Evolutionary conservation across 768 basidiomycete species (phyloP), one percentile per base, ranked within the genome.

Genomic region (Suillus brevipes): DNA sequence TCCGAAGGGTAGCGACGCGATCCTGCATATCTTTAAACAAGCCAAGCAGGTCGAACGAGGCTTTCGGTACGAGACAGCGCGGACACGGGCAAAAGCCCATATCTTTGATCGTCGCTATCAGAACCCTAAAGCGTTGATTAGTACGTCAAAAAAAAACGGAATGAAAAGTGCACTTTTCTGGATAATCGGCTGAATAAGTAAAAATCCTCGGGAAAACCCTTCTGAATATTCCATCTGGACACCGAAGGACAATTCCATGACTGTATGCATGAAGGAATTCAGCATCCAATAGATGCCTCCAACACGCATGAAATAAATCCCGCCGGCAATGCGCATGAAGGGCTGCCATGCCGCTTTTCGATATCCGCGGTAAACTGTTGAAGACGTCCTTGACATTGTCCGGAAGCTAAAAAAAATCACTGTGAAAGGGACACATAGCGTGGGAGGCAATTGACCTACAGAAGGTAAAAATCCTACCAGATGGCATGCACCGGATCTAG

Each of bases 31-130:
- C 25, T 7, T 23, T 42, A 10, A 20, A 34, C 3, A 62, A 62
- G 2, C 72, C 72, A 1, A 73, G 47, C 28, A 57, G 16, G 2
- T 36, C n/a, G 16, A 72, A 62, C 23, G 63, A 49, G 3, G n/a
- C 47, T 25, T 67, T 67, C 9, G 43, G 3, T 8, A 73, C 55
- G 14, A 66, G 56, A 43, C 74, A 75, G 0, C 59, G 62, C 2
- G 70, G 74, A 52, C 73, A 75, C 0, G 70, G 74, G 55, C 67
- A 74, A 0, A 40, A 6, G 3, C 69, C 67, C 5, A 71, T 60
- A 12, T 70, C 67, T 13, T 67, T 68, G 14, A 75, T 68, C 2
- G 62, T 65, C 0, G 69, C 68, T 1, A 75, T 60, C 7, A 75
- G n/a, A 10, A 68, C 62, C 52, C 74, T 74, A n/a, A n/a, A n/a